These are phyloP conservation scores for Trichoderma cornu-damae DNA, from an alignment of 2,329 filamentous ascomycete species.

Conservation along the genomic window DNA sequence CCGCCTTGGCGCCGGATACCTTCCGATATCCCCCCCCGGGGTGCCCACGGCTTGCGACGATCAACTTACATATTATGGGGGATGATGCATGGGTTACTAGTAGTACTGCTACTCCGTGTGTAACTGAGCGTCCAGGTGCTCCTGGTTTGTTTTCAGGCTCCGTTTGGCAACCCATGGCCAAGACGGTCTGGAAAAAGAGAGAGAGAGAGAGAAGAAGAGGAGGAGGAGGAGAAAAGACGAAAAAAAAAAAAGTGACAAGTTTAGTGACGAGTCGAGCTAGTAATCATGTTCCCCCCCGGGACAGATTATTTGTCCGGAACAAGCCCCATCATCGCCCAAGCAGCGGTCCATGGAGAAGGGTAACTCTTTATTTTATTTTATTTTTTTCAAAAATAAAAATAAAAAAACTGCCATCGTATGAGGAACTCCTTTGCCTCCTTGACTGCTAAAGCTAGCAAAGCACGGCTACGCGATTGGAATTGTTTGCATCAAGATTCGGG, in stretches of 20 bases:
- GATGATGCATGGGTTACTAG: conserved; percentile 9
- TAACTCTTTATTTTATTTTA: background rate
- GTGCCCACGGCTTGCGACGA: background rate
- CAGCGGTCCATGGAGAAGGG: background rate
- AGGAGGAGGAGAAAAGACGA: background rate
- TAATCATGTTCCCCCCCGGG: background rate
- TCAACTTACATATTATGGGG: background rate
- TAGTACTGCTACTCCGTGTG: too few species aligned
- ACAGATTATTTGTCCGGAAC: background rate
- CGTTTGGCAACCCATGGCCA: background rate
- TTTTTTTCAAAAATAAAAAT: too few species aligned
- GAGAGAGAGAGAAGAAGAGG: background rate
- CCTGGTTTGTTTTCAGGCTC: background rate
- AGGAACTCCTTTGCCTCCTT: background rate
- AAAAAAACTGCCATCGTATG: background rate
- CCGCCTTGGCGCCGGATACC: conserved; percentile 14
- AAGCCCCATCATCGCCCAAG: background rate
- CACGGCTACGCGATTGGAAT: background rate
- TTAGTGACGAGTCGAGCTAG: background rate
- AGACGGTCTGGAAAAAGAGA: background rate
- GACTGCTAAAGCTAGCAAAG: background rate
- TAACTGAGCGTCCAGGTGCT: background rate
- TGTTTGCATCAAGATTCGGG: background rate
- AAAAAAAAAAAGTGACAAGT: background rate
- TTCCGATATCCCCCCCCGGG: conserved; percentile 15